Base-by-base conservation (phyloP, 768 basidiomycete genomes). In the Plicaturopsis crispa region DNA sequence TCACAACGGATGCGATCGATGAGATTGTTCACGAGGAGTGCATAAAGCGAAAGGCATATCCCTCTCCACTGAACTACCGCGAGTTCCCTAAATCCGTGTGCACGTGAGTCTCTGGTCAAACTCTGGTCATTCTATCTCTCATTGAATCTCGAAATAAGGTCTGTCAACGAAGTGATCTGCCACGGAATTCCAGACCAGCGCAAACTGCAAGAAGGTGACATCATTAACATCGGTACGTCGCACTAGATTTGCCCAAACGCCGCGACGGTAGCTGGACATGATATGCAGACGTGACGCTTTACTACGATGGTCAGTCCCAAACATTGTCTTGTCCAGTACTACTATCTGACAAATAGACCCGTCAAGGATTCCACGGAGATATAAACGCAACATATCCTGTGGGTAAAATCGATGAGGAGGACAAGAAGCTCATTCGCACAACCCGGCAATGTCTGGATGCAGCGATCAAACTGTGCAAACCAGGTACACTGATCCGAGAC, bases 1-100 rank as follows among this genome's bases (percentile, higher is more conserved):
- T 96, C 26, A 96, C 94, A 8, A 97, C 96, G 2, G 92, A 98
- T 54, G 89, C 92, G 54, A 72, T 99, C 19, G 96, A 99, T 61
- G 79, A 77, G 41, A 80, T 97, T 46, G 91, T 94, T 11, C 96
- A 99, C 62, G 76, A 88, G 46, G 96, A 86, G 13, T 84, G 72
- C 47, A 81, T 98, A 46, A 84, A 93, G 62, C 72, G 93, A 36
- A 80, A 89, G 48, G 78, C 88, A 18, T 99, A 99, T 62, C 96
- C 96, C 1, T 92, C 88, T 19, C 88, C 96, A 31, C 67, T 98
- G 43, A 89, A 89, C 53, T 99, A 99, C 62, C 75, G 81, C 37
- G 70, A 74, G 24, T 98, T 82, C 55, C 94, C 96, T 10, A 97
- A 97, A 69, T 97, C 92, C 21, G 77, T 94, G 24, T 99, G 96